A percentile compares a stretch with the other conserved stretches of the same genome.
These are phyloP conservation scores for Fusarium cicatricum DNA, from an alignment of 2,329 filamentous ascomycete genomes.

Conservation along the genomic window DNA sequence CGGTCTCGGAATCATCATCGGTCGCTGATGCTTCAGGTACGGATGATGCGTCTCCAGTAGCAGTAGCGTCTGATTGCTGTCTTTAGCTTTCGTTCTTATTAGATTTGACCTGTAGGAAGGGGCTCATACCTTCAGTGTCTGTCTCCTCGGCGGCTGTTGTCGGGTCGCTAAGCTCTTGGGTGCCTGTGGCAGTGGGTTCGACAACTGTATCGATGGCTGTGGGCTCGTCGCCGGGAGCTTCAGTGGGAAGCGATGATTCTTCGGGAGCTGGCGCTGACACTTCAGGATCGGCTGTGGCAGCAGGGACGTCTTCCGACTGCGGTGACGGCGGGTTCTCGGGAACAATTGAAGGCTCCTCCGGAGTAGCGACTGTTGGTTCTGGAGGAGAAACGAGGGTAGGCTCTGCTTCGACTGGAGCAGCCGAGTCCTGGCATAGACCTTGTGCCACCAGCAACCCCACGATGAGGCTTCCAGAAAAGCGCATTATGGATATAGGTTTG, in stretches of 20 bases:
- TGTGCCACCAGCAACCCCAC: conserved; percentile 25
- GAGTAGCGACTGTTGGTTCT: conserved; percentile 20
- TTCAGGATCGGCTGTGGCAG: conserved; percentile 3
- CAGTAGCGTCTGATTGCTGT: conserved; percentile 4
- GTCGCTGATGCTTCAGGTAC: background rate
- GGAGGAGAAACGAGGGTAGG: conserved; percentile 15
- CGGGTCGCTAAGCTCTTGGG: background rate
- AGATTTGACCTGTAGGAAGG: background rate
- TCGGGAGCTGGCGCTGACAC: conserved; percentile 1
- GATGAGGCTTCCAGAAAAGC: conserved; percentile 25
- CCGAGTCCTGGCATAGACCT: conserved; percentile 23
- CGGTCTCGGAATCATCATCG: background rate
- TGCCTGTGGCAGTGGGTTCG: background rate
- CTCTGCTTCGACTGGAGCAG: conserved; percentile 4
- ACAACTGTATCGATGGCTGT: background rate
- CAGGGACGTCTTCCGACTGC: conserved; percentile 1
- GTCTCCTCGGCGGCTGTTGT: conserved; percentile 14
- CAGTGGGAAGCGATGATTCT: conserved; percentile 6
- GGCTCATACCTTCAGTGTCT: conserved; percentile 13
- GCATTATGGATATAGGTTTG: conserved; percentile 19
- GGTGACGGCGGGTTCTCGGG: conserved; percentile 6
- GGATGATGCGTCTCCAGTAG: conserved; percentile 7
- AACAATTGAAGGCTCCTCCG: conserved; percentile 16
- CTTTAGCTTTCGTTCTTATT: background rate
- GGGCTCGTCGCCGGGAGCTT: conserved; percentile 7